These are phyloP conservation scores for Epicoccum sorghinum DNA, from an alignment of 2,329 filamentous ascomycete species.

Conservation along the genomic window DNA sequence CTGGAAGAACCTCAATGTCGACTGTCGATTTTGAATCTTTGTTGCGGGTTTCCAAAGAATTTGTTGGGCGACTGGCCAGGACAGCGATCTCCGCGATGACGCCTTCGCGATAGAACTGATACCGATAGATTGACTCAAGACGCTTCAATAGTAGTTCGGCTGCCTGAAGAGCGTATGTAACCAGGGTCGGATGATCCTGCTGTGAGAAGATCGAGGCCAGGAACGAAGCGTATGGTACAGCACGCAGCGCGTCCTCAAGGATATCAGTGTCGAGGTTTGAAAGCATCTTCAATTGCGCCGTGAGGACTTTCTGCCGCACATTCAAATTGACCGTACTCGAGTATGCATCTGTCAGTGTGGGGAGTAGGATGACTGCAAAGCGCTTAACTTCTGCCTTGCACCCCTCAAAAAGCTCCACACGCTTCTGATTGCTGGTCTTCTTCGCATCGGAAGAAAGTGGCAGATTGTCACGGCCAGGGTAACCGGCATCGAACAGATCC, in stretches of 20 bases:
- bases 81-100: slow-evolving; percentile 91
- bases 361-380: slow-evolving; percentile 91
- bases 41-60: slow-evolving; percentile 34
- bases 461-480: slow-evolving; percentile 54
- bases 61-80: slow-evolving; percentile 63
- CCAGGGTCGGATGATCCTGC: slow-evolving; percentile 86
- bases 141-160: slow-evolving; percentile 86
- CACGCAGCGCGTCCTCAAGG: slow-evolving; percentile 80
- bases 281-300: slow-evolving; percentile 96
- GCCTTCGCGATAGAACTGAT: slow-evolving; percentile 96
- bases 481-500: slow-evolving; percentile 56
- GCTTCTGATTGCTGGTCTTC: slow-evolving; percentile 75
- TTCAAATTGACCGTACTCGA: slow-evolving; percentile 96
- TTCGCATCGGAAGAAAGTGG: slow-evolving; percentile 53
- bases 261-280: slow-evolving; percentile 89
- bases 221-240: slow-evolving; percentile 94
- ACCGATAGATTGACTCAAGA: slow-evolving; percentile 85
- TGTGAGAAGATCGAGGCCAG: slow-evolving; percentile 94
- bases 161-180: slow-evolving; percentile 85
- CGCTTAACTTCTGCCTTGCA: slow-evolving; percentile 87
- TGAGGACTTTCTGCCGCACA: slow-evolving; percentile 92
- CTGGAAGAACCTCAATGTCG: slow-evolving; percentile 32
- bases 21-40: slow-evolving; percentile 35
- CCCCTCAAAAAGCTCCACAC: slow-evolving; percentile 78
- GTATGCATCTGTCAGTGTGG: slow-evolving; percentile 93